Evolutionary conservation across 441 rosid genomes (phyloP).

Genomic region (Jatropha podagrica): DNA sequence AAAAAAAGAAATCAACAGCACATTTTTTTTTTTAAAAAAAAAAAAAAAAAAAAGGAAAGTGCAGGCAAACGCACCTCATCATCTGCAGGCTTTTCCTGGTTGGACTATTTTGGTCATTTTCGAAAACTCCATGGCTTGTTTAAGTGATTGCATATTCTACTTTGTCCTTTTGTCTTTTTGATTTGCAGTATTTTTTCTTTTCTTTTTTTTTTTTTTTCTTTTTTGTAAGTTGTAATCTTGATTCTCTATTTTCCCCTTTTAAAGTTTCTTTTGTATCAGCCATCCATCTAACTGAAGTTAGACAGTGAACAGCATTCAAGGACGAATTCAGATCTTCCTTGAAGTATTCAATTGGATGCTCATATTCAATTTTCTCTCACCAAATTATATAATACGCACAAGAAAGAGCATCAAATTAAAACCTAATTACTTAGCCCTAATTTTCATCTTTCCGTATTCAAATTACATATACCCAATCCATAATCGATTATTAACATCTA

Average conservation of each 20-base stretch:
- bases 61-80: conserved; percentile 27
- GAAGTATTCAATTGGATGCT: conserved; percentile 31
- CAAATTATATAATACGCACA: too few species aligned
- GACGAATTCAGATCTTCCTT: conserved; percentile 35
- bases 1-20: not conserved
- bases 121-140: conserved; percentile 40
- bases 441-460: too few species aligned
- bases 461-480: too few species aligned
- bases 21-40: not conserved
- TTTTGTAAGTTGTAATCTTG: not conserved
- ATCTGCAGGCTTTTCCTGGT: conserved; percentile 44
- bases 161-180: conserved; percentile 34
- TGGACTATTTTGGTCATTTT: conserved; percentile 40
- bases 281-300: conserved; percentile 30
- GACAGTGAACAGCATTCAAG: conserved; percentile 19
- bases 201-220: not conserved
- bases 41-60: not conserved
- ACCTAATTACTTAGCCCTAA: too few species aligned
- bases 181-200: conserved; percentile 1
- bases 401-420: too few species aligned
- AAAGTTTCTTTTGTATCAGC: conserved; percentile 17
- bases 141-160: conserved; percentile 35
- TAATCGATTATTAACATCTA: too few species aligned
- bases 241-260: conserved; percentile 2
- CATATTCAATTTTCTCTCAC: not conserved